These are phyloP conservation scores for Cyberlindnera nakhonratchasimensis DNA, from an alignment of 805 yeast species.

Conservation along the genomic window DNA sequence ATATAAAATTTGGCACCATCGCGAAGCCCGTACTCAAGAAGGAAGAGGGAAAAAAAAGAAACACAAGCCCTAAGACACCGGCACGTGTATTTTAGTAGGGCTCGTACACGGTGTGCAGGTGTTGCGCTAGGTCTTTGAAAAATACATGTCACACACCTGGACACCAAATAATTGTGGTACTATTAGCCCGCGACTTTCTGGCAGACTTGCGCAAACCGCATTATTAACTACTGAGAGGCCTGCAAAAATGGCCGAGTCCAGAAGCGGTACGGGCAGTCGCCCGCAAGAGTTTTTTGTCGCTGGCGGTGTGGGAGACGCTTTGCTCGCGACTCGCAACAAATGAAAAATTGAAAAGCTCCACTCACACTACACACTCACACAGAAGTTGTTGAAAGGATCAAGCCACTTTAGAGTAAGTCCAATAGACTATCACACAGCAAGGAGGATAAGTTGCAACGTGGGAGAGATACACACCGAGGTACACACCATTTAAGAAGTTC, in stretches of 20 bases:
- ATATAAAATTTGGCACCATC: not conserved
- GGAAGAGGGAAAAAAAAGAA: not conserved
- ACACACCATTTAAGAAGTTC: not conserved
- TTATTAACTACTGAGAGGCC: constrained; percentile 5
- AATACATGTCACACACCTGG: constrained; percentile 9
- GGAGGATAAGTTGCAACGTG: not conserved
- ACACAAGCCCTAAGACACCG: not conserved
- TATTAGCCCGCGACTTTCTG: constrained; percentile 5
- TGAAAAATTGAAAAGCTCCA: constrained; percentile 20
- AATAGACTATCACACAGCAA: not conserved
- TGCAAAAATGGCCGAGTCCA: not conserved
- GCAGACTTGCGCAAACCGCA: constrained; percentile 10
- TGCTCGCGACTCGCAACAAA: constrained; percentile 13
- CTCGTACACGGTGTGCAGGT: constrained; percentile 6
- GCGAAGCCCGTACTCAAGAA: not conserved
- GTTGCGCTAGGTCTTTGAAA: not conserved
- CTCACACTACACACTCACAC: constrained; percentile 7
- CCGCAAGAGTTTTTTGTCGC: constrained; percentile 5
- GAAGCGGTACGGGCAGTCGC: constrained; percentile 13
- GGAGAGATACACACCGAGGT: not conserved
- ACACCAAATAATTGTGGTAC: constrained; percentile 1
- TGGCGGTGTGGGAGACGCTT: constrained; percentile 1
- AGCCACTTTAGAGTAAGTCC: constrained; percentile 18
- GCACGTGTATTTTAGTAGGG: constrained; percentile 4
- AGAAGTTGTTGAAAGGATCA: constrained; percentile 6